Percentiles rank a stretch among this genome's conserved stretches.
These are phyloP conservation scores for Pseudogymnoascus sp. DNA, from an alignment of 2,329 filamentous ascomycete genomes.

Conservation along the genomic window DNA sequence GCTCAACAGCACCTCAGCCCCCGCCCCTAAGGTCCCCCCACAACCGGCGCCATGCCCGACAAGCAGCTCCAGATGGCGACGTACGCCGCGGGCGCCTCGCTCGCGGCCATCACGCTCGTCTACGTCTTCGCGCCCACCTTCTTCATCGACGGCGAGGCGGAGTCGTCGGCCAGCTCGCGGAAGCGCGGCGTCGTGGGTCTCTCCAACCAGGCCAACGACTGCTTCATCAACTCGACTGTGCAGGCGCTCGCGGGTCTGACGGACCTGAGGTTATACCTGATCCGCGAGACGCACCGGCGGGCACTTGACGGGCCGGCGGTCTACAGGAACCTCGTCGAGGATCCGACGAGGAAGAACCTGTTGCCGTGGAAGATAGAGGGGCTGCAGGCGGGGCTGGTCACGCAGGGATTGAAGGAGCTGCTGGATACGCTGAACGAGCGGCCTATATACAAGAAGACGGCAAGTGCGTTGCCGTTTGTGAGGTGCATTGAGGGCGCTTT, in stretches of 20 bases:
- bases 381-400: slow-evolving; percentile 75
- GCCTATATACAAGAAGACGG: slow-evolving; percentile 87
- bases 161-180: slow-evolving; percentile 43
- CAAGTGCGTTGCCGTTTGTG: slow-evolving; percentile 80
- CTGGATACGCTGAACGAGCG: slow-evolving; percentile 88
- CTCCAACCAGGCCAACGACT: slow-evolving; percentile 86
- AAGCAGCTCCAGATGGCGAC: slow-evolving; percentile 76
- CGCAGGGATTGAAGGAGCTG: slow-evolving; percentile 82
- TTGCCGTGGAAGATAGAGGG: slow-evolving; percentile 56
- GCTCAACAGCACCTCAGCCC: neutral
- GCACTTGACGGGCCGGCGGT: slow-evolving; percentile 69
- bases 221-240: slow-evolving; percentile 93
- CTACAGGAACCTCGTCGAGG: slow-evolving; percentile 55
- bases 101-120: slow-evolving; percentile 88
- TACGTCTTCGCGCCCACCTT: slow-evolving; percentile 98
- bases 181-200: slow-evolving; percentile 87
- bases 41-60: slow-evolving; percentile 56
- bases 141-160: slow-evolving; percentile 76
- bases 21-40: neutral
- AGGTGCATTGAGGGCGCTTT: slow-evolving; percentile 77
- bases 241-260: slow-evolving; percentile 87
- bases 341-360: slow-evolving; percentile 38
- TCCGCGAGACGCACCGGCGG: slow-evolving; percentile 80
- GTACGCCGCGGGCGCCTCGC: slow-evolving; percentile 90
- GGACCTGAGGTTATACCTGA: slow-evolving; percentile 83